A percentile compares a stretch with the other conserved stretches of the same genome.
Evolutionary conservation across 257 asterid species (phyloP).

Genomic region (Oldenlandia corymbosa): DNA sequence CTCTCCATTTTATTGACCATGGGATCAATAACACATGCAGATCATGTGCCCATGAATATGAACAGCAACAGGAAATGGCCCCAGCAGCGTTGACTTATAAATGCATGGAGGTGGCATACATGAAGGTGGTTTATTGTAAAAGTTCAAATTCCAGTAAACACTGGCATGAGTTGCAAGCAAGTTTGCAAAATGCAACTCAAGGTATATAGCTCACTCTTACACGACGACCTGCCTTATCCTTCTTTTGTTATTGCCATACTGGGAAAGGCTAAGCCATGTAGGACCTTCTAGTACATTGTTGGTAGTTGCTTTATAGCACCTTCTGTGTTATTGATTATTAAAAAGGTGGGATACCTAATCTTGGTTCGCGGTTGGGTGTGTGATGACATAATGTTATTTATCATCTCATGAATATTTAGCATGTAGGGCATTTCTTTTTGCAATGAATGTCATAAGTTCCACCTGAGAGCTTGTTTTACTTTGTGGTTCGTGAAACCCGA

Average conservation of each 20-base stretch:
- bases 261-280: background rate
- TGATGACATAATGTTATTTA: background rate
- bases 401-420: no score
- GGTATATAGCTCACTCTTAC: slow-evolving; percentile 36
- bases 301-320: background rate
- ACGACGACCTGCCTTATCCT: slow-evolving; percentile 1
- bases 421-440: background rate
- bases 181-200: slow-evolving; percentile 62
- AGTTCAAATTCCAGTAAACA: slow-evolving; percentile 40
- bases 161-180: slow-evolving; percentile 59
- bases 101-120: slow-evolving; percentile 83
- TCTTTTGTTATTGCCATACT: background rate
- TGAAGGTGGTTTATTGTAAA: slow-evolving; percentile 73
- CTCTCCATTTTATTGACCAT: slow-evolving; percentile 22
- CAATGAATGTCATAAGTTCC: background rate
- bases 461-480: background rate
- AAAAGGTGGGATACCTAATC: background rate
- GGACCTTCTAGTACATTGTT: background rate
- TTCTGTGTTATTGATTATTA: no score
- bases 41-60: slow-evolving; percentile 66
- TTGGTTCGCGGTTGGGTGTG: background rate
- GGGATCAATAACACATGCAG: slow-evolving; percentile 42
- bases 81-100: slow-evolving; percentile 87
- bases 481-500: slow-evolving; percentile 3
- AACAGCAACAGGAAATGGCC: slow-evolving; percentile 63